These are phyloP conservation scores for Physcomitrellopsis africana DNA, from an alignment of 225 moss, liverwort and hornwort genomes.

Conservation along the genomic window DNA sequence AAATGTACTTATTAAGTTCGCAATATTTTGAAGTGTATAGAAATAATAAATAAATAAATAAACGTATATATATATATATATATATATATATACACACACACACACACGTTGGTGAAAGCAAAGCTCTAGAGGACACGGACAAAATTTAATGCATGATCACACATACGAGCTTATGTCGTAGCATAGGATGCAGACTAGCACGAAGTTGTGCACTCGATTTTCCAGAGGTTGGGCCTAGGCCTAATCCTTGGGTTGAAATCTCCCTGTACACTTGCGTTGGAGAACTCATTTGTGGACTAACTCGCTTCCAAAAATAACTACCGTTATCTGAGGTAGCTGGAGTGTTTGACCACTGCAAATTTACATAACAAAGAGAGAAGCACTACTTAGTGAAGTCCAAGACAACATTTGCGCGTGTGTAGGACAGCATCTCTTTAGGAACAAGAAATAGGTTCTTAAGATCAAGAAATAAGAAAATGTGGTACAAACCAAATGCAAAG, in stretches of 20 bases:
- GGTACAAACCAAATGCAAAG: slow-evolving; percentile 12
- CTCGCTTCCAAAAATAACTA: slow-evolving; percentile 85
- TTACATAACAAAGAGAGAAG: slow-evolving; percentile 26
- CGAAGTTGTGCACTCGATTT: slow-evolving; percentile 84
- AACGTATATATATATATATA: too few relatives aligned
- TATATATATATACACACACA: too few relatives aligned
- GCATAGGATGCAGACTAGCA: slow-evolving; percentile 83
- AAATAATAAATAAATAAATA: too few relatives aligned
- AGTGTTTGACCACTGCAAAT: slow-evolving; percentile 63
- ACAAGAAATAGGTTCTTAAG: background rate
- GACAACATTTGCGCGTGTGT: background rate
- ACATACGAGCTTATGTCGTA: slow-evolving; percentile 91
- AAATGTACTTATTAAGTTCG: background rate
- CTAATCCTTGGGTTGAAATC: slow-evolving; percentile 58
- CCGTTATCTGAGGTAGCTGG: slow-evolving; percentile 79
- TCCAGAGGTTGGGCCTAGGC: slow-evolving; percentile 59
- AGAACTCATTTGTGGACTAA: slow-evolving; percentile 90
- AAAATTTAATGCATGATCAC: slow-evolving; percentile 17
- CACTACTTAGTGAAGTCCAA: background rate
- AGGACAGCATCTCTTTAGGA: background rate
- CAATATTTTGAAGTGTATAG: too few relatives aligned
- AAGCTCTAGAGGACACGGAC: background rate
- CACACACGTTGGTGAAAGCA: background rate
- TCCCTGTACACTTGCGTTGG: slow-evolving; percentile 85
- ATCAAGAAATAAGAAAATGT: background rate